These are phyloP conservation scores for Hypsizygus marmoreus DNA, from an alignment of 768 basidiomycete genomes.

Conservation along the genomic window DNA sequence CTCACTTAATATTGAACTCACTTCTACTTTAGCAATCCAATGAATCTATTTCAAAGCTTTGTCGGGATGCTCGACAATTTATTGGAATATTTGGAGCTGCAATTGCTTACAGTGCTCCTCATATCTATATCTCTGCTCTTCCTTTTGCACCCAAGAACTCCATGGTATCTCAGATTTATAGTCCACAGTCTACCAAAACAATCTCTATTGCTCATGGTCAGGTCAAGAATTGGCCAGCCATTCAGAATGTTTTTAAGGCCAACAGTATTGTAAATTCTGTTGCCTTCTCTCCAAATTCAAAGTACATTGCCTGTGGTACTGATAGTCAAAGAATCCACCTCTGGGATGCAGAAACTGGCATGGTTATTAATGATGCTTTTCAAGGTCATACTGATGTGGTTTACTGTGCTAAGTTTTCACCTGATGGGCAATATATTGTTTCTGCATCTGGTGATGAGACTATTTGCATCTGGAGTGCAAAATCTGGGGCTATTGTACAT, in stretches of 20 bases:
- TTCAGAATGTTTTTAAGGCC: neutral
- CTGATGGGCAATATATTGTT: too few species aligned
- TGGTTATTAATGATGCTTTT: too few species aligned
- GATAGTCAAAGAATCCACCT: too few species aligned
- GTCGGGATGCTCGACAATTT: neutral
- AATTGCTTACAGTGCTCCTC: neutral
- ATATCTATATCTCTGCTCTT: neutral
- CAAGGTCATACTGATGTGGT: too few species aligned
- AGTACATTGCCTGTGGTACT: too few species aligned
- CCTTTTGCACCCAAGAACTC: neutral
- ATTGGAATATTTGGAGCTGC: neutral
- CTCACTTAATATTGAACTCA: neutral
- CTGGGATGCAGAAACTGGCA: too few species aligned
- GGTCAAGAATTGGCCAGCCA: neutral
- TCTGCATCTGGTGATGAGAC: too few species aligned
- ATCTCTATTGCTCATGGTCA: neutral
- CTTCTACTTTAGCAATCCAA: neutral
- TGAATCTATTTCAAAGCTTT: neutral
- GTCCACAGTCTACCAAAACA: neutral
- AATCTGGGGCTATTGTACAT: too few species aligned
- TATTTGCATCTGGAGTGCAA: too few species aligned
- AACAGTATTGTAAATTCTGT: neutral
- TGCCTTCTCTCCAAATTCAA: too few species aligned
- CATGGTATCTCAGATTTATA: neutral
- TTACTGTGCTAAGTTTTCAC: too few species aligned